Evolutionary conservation across 2,329 filamentous ascomycete genomes (phyloP).

Genomic region (Colletotrichum plurivorum): DNA sequence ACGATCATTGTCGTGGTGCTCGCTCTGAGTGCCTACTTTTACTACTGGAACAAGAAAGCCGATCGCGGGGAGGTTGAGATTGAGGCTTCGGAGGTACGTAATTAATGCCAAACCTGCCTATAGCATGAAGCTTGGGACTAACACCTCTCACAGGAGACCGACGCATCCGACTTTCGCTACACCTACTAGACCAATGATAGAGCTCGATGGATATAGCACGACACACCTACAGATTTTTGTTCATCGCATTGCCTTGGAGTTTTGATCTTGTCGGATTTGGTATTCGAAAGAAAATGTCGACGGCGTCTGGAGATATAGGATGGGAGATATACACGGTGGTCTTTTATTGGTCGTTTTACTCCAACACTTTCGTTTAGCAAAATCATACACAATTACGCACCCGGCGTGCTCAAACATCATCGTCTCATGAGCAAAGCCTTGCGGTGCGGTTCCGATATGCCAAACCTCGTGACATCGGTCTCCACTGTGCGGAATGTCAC

Average conservation of each 20-base stretch:
- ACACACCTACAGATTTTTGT: no score
- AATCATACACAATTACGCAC: neutral
- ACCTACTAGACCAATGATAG: neutral
- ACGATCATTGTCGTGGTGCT: slow-evolving; percentile 26
- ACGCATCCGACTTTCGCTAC: slow-evolving; percentile 32
- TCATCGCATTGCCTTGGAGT: neutral
- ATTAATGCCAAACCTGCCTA: neutral
- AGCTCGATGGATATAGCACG: no score
- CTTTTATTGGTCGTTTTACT: neutral
- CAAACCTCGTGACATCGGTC: neutral
- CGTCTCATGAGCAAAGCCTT: slow-evolving; percentile 14
- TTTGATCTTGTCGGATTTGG: neutral
- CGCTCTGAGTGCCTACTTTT: slow-evolving; percentile 26
- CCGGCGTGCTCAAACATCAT: neutral
- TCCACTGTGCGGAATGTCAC: neutral
- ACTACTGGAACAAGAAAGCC: slow-evolving; percentile 23
- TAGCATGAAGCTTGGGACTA: neutral
- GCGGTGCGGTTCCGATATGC: slow-evolving; percentile 6
- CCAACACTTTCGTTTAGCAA: no score
- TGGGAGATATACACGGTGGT: no score
- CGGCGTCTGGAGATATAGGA: no score
- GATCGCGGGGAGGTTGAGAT: slow-evolving; percentile 26
- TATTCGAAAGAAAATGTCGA: no score
- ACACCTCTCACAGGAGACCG: slow-evolving; percentile 16
- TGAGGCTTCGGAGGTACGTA: slow-evolving; percentile 32